These are phyloP conservation scores for Hypomontagnella monticulosa DNA, from an alignment of 495 filamentous ascomycete genomes.

Conservation along the genomic window DNA sequence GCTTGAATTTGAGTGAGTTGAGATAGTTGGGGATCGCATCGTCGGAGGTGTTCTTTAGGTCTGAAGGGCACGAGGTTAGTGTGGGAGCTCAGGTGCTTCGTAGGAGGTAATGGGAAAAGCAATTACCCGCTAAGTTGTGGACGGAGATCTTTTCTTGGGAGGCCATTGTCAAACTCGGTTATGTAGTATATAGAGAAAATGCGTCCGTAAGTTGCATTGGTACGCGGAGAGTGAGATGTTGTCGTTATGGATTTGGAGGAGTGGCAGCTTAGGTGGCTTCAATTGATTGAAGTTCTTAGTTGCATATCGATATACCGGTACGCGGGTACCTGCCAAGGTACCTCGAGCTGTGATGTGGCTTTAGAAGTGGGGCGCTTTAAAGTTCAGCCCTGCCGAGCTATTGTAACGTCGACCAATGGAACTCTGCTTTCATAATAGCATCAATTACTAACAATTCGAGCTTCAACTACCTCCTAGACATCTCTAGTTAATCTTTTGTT, in stretches of 20 bases:
- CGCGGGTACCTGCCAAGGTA: slow-evolving; percentile 3
- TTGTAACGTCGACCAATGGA: slow-evolving; percentile 19
- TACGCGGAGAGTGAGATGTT: slow-evolving; percentile 6
- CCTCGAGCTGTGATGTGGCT: slow-evolving; percentile 21
- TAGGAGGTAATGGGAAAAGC: slow-evolving; percentile 3
- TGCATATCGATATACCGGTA: not conserved
- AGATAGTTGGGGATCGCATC: slow-evolving; percentile 95
- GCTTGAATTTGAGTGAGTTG: slow-evolving; percentile 80
- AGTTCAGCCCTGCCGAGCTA: slow-evolving; percentile 31
- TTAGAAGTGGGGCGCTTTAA: slow-evolving; percentile 31
- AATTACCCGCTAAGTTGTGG: slow-evolving; percentile 71
- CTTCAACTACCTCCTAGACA: slow-evolving; percentile 13
- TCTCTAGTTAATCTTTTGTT: not conserved
- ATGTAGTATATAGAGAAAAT: not conserved
- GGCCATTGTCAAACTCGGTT: slow-evolving; percentile 48
- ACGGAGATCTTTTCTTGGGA: slow-evolving; percentile 69
- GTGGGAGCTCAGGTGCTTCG: not conserved
- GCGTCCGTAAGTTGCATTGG: not conserved
- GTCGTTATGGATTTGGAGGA: slow-evolving; percentile 1
- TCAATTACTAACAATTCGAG: slow-evolving; percentile 10
- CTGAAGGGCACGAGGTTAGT: slow-evolving; percentile 57
- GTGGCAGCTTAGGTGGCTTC: slow-evolving; percentile 33
- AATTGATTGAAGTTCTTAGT: slow-evolving; percentile 8
- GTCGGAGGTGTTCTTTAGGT: slow-evolving; percentile 96
- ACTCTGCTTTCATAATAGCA: slow-evolving; percentile 1